Base-by-base conservation (phyloP, 768 basidiomycete genomes). In the Suillus discolor region DNA sequence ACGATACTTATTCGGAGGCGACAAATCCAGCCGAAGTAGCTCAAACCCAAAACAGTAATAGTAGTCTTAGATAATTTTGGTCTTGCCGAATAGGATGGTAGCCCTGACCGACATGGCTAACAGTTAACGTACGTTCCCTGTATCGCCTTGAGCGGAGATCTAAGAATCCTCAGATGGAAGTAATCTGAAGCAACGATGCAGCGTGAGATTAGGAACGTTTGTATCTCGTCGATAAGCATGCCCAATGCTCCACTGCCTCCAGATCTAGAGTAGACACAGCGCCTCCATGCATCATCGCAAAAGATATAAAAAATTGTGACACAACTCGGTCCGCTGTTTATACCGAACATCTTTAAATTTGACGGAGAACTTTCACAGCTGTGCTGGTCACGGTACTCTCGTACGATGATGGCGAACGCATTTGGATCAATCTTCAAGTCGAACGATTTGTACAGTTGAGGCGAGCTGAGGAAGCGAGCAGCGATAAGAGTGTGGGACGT, bases 381-480 rank as follows among this genome's bases (percentile, higher is more conserved):
- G 31, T 31, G 31, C 31, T 1, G 31, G 31, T 31, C 31, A 31
- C 31, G 31, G 31, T 31, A 31, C 31, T 31, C 31, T 31, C 31
- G 31, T 31, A 31, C 31, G 31, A 31, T 31, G 31, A 31, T 31
- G 31, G 6, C 31, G 31, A 31, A 31, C 6, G 31, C 31, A 31
- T 31, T 31, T 31, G 31, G 31, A 31, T 31, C 31, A 31, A 18
- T 54, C 11, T 7, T n/a, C 20, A 34, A 34, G 20, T 34, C 31
- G 31, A 55, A 55, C 31, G 18, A 39, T 39, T 11, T 23, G 15
- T 38, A 60, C 23, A 41, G 20, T 6, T 20, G 25, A 60, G 39
- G 57, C 57, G 57, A 60, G 25, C 39, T 28, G 39, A 42, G 25
- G 59, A 60, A 60, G 41, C 59, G 59, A 60, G 41, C 41, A 60